Evolutionary conservation across 2,329 filamentous ascomycete species (phyloP), one percentile per base, ranked within the genome.

Genomic region (Fusarium sp.): DNA sequence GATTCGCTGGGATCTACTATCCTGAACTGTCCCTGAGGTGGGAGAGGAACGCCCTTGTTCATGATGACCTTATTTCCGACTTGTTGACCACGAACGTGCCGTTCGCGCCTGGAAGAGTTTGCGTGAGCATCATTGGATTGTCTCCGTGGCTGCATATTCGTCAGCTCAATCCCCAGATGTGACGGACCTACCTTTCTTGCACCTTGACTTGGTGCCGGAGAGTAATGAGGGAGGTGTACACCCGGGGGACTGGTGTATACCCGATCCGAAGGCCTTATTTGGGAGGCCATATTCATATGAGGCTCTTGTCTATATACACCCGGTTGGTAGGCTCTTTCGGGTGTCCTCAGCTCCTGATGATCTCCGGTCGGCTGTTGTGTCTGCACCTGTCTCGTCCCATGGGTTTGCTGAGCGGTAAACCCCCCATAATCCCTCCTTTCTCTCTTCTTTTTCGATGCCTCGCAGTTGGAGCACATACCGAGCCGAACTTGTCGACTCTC

Each of bases 131-230:
- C 44, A 16, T 26, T 10, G 11, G 12, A 14, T 5, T 44, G 28
- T 33, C 15, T n/a, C 5, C 22, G 53, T 11, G 42, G 22, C 65
- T 70, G 66, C 3, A 65, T 24, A 38, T 44, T 31, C 2, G 51
- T 70, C 33, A 69, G 51, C 31, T 70, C 31, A 22, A 48, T 70
- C 39, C 59, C 65, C 8, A 12, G 26, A 41, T 16, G 22, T 47
- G 41, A 24, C 6, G 26, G 12, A 54, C 45, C 47, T 70, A 69
- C 58, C 58, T 69, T 58, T 35, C 20, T 26, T 39, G 45, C 41
- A 15, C 41, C 30, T 35, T 51, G 65, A 26, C n/a, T 22, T 41
- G 53, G 24, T 30, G 48, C 28, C 9, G 20, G 51, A 44, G 31
- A 38, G 47, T 22, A 38, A 18, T 42, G 14, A 28, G 22, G 51